Conservation (phyloP, 2,329 filamentous ascomycete genomes). For the Cladosporium austrohemisphaericum region DNA sequence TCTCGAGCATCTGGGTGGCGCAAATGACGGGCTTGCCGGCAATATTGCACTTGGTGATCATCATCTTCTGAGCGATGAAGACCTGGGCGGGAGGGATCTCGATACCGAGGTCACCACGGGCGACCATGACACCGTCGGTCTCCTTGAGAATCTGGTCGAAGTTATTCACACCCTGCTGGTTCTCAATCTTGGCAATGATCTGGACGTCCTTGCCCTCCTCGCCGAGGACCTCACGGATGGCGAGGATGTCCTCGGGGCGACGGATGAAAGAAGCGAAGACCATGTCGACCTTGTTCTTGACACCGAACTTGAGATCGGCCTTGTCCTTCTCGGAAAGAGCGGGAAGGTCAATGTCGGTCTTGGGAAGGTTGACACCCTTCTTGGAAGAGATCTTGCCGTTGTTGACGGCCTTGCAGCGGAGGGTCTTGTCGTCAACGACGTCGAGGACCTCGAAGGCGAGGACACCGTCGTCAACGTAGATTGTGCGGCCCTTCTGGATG, state of each 20-base stretch:
- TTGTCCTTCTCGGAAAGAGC: slow-evolving; percentile 98
- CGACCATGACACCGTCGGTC: slow-evolving; percentile 99
- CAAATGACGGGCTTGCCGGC: slow-evolving; percentile 98
- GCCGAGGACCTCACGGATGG: slow-evolving; percentile 88
- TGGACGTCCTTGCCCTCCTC: slow-evolving; percentile 93
- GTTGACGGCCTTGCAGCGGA: slow-evolving; percentile 85
- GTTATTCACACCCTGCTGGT: slow-evolving; percentile 99
- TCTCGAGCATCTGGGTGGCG: slow-evolving; percentile 99
- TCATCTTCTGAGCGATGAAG: slow-evolving; percentile 99
- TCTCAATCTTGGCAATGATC: slow-evolving; percentile 99
- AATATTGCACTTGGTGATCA: slow-evolving; percentile 99
- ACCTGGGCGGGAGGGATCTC: slow-evolving; percentile 98
- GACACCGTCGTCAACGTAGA: slow-evolving; percentile 98
- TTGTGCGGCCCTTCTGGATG: slow-evolving; percentile 82
- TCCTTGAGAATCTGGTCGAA: slow-evolving; percentile 93
- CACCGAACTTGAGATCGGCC: slow-evolving; percentile 86
- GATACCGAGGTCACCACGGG: slow-evolving; percentile 96
- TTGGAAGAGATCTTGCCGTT: slow-evolving; percentile 98
- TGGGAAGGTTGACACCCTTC: slow-evolving; percentile 98
- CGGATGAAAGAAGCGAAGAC: slow-evolving; percentile 98
- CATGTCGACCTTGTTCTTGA: slow-evolving; percentile 99
- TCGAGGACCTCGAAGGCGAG: slow-evolving; percentile 91
- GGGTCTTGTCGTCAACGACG: slow-evolving; percentile 81
- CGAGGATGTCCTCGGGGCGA: slow-evolving; percentile 83
- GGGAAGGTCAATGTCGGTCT: slow-evolving; percentile 96